Evolutionary conservation across 106 monocot genomes (phyloP), one percentile per base, ranked within the genome.

Genomic region (Amphibolis antarctica): DNA sequence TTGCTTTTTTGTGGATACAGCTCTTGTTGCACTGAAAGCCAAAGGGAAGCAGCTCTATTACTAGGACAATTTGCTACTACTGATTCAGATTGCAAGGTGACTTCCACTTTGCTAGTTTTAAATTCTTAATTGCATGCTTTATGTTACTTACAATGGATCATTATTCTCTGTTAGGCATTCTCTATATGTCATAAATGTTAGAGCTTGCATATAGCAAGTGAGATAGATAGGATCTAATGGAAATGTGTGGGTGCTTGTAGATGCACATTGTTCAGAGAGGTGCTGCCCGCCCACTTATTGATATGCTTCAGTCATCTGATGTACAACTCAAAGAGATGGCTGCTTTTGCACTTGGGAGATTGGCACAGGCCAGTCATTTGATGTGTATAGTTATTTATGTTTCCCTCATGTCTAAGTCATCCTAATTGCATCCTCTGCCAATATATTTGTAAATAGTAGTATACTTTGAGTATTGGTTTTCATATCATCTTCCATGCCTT

Each of bases 31-130:
- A 82, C 77, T 12, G 98, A 98, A 65, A 91, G 91, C 62, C 98
- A 98, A 77, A 80, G 98, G 68, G 98, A 98, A 65, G 98, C 98
- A 46, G 98, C 98, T 80, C 64, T 98, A 46, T 76, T 98, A 54
- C 66, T 98, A 56, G 98, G 98, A 47, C 98, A 98, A 64, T 98
- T 98, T 79, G 98, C 98, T 60, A 87, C 91, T 47, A 91, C 98
- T 66, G 98, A 98, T 77, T 91, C 91, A 68, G 98, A 98, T 65
- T 98, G 91, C 78, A 98, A 98, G 91, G 98, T 98, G n/a, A 48
- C 25, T 46, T 60, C 18, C 24, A 57, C 27, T 15, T 53, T 53
- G 53, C 20, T 20, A 36, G 36, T 36, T 36, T n/a, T 36, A 36
- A 36, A 2, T 36, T 36, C 4, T 36, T 7, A 36, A 36, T 2